Conservation (phyloP, 495 filamentous ascomycete species). For the Chaetomium tenue region DNA sequence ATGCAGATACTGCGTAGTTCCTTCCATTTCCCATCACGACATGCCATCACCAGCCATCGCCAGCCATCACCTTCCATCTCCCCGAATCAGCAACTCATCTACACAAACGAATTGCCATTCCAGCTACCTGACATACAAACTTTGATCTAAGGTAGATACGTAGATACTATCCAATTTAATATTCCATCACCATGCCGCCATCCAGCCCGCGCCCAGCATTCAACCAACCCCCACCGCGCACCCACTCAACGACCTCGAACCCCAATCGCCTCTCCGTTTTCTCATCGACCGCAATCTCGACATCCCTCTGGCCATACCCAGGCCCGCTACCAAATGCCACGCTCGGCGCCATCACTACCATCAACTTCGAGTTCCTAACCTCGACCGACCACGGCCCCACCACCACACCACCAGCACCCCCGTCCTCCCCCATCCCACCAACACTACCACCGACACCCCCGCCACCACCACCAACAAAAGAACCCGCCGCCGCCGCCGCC, state of each 20-base stretch:
- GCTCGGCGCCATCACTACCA: slow-evolving; percentile 37
- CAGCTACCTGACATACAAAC: too few relatives aligned
- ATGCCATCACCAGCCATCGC: too few relatives aligned
- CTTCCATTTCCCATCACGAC: too few relatives aligned
- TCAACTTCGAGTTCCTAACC: slow-evolving; percentile 45
- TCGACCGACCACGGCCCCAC: slow-evolving; percentile 47
- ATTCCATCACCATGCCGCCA: slow-evolving; percentile 17
- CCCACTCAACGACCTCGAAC: slow-evolving; percentile 82
- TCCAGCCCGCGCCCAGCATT: slow-evolving; percentile 14
- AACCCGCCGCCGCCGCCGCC: too few relatives aligned
- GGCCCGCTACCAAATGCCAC: slow-evolving; percentile 1
- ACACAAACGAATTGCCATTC: too few relatives aligned
- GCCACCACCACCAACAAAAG: slow-evolving; percentile 12
- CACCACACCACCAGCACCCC: slow-evolving; percentile 17
- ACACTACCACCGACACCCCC: slow-evolving; percentile 11
- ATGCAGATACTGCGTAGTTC: too few relatives aligned
- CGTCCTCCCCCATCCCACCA: not conserved
- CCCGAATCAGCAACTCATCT: too few relatives aligned
- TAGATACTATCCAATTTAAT: not conserved
- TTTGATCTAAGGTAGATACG: too few relatives aligned
- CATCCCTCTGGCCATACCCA: slow-evolving; percentile 8
- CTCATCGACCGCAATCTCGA: slow-evolving; percentile 55
- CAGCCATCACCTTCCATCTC: too few relatives aligned
- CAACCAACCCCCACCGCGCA: slow-evolving; percentile 49
- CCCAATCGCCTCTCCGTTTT: slow-evolving; percentile 67